These are phyloP conservation scores for Penicillium sumatraense DNA, from an alignment of 2,329 filamentous ascomycete species.

Conservation along the genomic window DNA sequence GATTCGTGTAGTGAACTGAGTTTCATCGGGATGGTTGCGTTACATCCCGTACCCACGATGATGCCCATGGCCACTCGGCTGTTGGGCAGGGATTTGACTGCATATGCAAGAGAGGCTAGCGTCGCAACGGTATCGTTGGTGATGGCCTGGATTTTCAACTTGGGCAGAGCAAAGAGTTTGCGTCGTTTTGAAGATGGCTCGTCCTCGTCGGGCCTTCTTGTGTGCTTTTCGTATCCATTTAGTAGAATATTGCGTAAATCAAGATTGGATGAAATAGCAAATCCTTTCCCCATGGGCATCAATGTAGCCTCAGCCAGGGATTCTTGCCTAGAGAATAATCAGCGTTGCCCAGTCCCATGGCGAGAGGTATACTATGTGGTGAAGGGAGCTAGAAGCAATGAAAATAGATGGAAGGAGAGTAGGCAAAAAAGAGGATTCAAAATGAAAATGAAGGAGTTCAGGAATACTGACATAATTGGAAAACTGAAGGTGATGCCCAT, in stretches of 20 bases:
- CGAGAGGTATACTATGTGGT: not conserved
- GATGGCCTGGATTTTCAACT: conserved; percentile 73
- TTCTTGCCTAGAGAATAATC: conserved; percentile 49
- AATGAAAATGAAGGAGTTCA: not conserved
- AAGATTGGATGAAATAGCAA: conserved; percentile 60
- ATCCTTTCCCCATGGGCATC: conserved; percentile 64
- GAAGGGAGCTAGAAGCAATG: no score
- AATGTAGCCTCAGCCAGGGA: conserved; percentile 59
- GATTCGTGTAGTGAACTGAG: conserved; percentile 64
- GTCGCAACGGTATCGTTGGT: conserved; percentile 83
- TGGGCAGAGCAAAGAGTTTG: conserved; percentile 60
- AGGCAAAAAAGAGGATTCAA: not conserved
- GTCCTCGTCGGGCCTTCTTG: conserved; percentile 42
- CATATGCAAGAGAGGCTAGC: conserved; percentile 75
- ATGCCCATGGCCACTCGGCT: conserved; percentile 76
- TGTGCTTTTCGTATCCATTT: conserved; percentile 59
- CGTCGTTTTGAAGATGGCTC: conserved; percentile 51
- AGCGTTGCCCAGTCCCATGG: conserved; percentile 6
- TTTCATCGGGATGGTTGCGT: conserved; percentile 76
- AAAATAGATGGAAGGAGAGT: not conserved
- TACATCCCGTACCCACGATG: conserved; percentile 80
- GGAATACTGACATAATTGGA: conserved; percentile 50
- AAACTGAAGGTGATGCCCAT: conserved; percentile 58
- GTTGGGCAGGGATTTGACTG: conserved; percentile 63
- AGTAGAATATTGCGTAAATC: conserved; percentile 60